Evolutionary conservation across 805 yeast species (phyloP).

Genomic region (Pichia sporocuriosa): DNA sequence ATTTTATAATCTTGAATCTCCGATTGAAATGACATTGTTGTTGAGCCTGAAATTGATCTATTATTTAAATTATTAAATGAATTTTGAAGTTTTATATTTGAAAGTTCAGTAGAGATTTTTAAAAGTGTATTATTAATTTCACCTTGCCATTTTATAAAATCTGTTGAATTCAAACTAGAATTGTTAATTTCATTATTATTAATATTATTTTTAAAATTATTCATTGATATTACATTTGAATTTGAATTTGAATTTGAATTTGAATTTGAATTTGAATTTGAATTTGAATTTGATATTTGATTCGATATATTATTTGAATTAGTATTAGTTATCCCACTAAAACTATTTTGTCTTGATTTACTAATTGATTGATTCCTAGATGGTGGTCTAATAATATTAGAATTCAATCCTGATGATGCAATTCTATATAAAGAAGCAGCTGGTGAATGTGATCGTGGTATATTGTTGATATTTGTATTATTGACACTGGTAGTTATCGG

Average conservation of each 20-base stretch:
- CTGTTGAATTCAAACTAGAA: conserved; percentile 19
- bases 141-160: conserved; percentile 46
- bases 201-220: too few species aligned
- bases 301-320: too few species aligned
- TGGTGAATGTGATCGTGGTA: conserved; percentile 26
- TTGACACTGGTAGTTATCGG: not conserved
- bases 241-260: too few species aligned
- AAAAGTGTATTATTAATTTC: conserved; percentile 43
- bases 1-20: conserved; percentile 7
- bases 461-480: not conserved
- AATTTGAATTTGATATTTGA: too few species aligned
- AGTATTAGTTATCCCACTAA: conserved; percentile 5
- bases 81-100: conserved; percentile 13
- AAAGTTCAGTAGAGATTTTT: conserved; percentile 37
- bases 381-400: conserved; percentile 25
- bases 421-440: conserved; percentile 29
- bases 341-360: conserved; percentile 13
- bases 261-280: too few species aligned
- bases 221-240: too few species aligned
- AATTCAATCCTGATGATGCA: conserved; percentile 26
- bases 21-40: conserved; percentile 2
- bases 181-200: not conserved
- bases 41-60: conserved; percentile 12
- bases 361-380: conserved; percentile 23
- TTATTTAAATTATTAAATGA: not conserved